A percentile compares a stretch with the other conserved stretches of the same genome.
These are phyloP conservation scores for Nannochloris sp. DNA, from an alignment of 139 green algal species.

Conservation along the genomic window DNA sequence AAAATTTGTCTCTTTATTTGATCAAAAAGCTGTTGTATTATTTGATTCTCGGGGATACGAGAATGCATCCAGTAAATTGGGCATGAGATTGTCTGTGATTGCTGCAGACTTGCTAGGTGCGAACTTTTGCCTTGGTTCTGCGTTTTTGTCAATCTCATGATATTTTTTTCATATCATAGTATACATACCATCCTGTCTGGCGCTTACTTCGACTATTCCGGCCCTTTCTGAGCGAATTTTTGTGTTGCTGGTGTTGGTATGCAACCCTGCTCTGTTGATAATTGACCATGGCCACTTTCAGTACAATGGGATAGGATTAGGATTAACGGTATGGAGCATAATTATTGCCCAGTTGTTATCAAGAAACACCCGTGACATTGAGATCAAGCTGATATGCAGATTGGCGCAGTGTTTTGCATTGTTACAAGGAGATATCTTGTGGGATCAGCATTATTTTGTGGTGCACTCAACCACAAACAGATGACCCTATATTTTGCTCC, in stretches of 20 bases:
- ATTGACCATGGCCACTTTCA: slow-evolving; percentile 99
- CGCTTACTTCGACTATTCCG: slow-evolving; percentile 9
- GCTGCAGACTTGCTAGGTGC: slow-evolving; percentile 52
- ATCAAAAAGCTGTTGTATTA: slow-evolving; percentile 70
- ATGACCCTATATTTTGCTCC: slow-evolving; percentile 94
- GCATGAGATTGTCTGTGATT: slow-evolving; percentile 80
- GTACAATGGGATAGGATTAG: slow-evolving; percentile 90
- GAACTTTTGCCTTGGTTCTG: background rate
- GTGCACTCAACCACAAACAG: slow-evolving; percentile 93
- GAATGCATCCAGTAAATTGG: slow-evolving; percentile 56
- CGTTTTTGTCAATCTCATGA: slow-evolving; percentile 4
- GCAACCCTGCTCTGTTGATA: slow-evolving; percentile 76
- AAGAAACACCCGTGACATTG: background rate
- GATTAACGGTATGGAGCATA: slow-evolving; percentile 37
- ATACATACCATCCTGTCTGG: slow-evolving; percentile 68
- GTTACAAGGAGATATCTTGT: slow-evolving; percentile 32
- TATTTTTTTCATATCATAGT: slow-evolving; percentile 35
- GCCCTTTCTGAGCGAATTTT: background rate
- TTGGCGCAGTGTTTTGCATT: slow-evolving; percentile 44
- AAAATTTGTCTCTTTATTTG: slow-evolving; percentile 44
- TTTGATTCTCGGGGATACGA: slow-evolving; percentile 69
- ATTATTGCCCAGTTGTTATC: no score
- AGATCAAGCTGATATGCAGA: slow-evolving; percentile 1
- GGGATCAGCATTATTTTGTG: slow-evolving; percentile 64
- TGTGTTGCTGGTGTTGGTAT: slow-evolving; percentile 44